phyloP scores from a whole-genome alignment of 75 land plant species.

The Chamaecyparis obtusa region DNA sequence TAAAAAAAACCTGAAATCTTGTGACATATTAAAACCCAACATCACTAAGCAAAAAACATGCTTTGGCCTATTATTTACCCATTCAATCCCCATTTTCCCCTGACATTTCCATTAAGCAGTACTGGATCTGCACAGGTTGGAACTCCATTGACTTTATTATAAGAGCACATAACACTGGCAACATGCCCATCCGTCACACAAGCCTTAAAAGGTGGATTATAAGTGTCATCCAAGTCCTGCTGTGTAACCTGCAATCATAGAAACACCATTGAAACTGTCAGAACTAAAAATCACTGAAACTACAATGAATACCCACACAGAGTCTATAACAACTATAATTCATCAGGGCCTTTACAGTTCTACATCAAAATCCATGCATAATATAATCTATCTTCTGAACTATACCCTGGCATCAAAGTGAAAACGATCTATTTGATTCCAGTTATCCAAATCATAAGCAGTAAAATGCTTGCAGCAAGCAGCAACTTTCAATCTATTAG shows the following conservation, averaged over 20 bases:
- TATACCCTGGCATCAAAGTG: slow-evolving; percentile 74
- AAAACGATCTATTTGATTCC: slow-evolving; percentile 68
- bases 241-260: slow-evolving; percentile 51
- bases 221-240: slow-evolving; percentile 90
- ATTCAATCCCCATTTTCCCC: slow-evolving; percentile 54
- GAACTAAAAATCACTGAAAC: not conserved
- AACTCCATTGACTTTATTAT: slow-evolving; percentile 84
- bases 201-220: slow-evolving; percentile 81
- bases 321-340: not conserved
- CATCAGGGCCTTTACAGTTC: not conserved
- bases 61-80: slow-evolving; percentile 27
- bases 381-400: not conserved
- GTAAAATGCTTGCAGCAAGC: slow-evolving; percentile 91
- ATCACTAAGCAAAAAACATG: not conserved
- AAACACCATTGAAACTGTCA: not conserved
- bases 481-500: slow-evolving; percentile 58
- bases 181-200: slow-evolving; percentile 74
- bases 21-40: not conserved
- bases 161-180: slow-evolving; percentile 95
- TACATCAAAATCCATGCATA: not conserved
- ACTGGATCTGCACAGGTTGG: slow-evolving; percentile 60
- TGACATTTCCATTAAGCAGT: slow-evolving; percentile 43
- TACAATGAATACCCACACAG: not conserved
- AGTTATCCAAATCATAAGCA: slow-evolving; percentile 85
- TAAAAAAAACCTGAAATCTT: not conserved